A percentile compares a stretch with the other conserved stretches of the same genome.
Conservation (phyloP, 805 yeast species). For the Candida peoriensis region DNA sequence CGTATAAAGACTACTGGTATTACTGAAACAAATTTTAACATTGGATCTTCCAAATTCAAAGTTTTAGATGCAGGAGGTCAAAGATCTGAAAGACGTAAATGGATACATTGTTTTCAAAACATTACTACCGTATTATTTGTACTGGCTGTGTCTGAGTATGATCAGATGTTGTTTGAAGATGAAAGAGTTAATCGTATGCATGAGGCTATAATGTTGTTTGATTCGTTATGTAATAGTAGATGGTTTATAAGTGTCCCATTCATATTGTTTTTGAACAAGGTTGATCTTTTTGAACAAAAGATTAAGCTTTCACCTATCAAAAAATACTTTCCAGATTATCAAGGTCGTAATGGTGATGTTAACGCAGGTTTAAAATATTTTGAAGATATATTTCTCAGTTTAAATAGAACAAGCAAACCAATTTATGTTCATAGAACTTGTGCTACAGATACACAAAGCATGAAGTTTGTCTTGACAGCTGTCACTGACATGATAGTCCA, state of each 20-base stretch:
- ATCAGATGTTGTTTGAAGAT: slow-evolving; percentile 88
- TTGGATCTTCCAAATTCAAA: slow-evolving; percentile 61
- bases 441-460: slow-evolving; percentile 87
- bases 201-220: slow-evolving; percentile 82
- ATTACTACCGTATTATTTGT: slow-evolving; percentile 86
- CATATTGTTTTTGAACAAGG: slow-evolving; percentile 83
- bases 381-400: slow-evolving; percentile 56
- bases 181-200: slow-evolving; percentile 84
- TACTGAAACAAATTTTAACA: slow-evolving; percentile 74
- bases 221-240: slow-evolving; percentile 73
- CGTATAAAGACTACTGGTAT: slow-evolving; percentile 95
- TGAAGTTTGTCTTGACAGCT: slow-evolving; percentile 87
- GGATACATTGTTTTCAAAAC: slow-evolving; percentile 93
- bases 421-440: slow-evolving; percentile 90
- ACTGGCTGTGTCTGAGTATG: slow-evolving; percentile 86
- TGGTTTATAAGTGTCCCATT: slow-evolving; percentile 88
- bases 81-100: slow-evolving; percentile 82
- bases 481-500: slow-evolving; percentile 89
- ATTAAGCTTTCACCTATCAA: slow-evolving; percentile 60
- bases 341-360: slow-evolving; percentile 57
- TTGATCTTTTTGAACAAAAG: slow-evolving; percentile 74
- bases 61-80: slow-evolving; percentile 97
- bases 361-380: slow-evolving; percentile 69
- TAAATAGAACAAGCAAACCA: slow-evolving; percentile 63
- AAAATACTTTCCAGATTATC: slow-evolving; percentile 72